Evolutionary conservation across 345 rosid species (phyloP).

Genomic region (Ceriops tagal): DNA sequence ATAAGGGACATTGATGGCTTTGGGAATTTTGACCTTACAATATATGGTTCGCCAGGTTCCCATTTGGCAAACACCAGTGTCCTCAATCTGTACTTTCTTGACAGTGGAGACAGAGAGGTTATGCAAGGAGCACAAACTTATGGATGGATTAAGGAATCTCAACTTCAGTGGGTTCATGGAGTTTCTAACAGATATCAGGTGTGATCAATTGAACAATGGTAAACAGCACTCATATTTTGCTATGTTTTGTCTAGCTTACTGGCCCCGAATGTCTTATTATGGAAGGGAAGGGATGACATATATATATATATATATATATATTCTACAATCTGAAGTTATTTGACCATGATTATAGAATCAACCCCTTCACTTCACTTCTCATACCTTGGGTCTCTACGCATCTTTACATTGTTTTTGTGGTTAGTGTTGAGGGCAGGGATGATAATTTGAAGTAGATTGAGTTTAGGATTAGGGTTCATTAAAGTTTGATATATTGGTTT

Average conservation of each 20-base stretch:
- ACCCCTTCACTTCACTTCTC: too few species aligned
- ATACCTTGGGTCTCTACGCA: neutral
- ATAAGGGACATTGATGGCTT: constrained; percentile 56
- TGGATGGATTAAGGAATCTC: constrained; percentile 89
- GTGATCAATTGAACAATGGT: neutral
- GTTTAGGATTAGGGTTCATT: too few species aligned
- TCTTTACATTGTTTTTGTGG: neutral
- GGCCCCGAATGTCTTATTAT: neutral
- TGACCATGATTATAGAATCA: too few species aligned
- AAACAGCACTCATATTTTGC: neutral
- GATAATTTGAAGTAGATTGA: too few species aligned
- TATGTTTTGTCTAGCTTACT: neutral
- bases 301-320: too few species aligned
- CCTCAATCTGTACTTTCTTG: constrained; percentile 81
- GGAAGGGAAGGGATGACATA: neutral
- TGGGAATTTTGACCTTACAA: constrained; percentile 62
- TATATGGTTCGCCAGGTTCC: constrained; percentile 81
- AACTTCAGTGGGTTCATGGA: constrained; percentile 68
- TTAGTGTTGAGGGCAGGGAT: neutral
- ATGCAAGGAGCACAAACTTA: constrained; percentile 65
- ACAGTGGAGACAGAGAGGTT: constrained; percentile 71
- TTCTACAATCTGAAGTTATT: too few species aligned
- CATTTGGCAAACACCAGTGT: constrained; percentile 59
- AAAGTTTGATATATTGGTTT: too few species aligned
- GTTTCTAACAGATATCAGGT: constrained; percentile 50